Conservation (phyloP, 768 basidiomycete genomes). For the Strobilomyces confusus region DNA sequence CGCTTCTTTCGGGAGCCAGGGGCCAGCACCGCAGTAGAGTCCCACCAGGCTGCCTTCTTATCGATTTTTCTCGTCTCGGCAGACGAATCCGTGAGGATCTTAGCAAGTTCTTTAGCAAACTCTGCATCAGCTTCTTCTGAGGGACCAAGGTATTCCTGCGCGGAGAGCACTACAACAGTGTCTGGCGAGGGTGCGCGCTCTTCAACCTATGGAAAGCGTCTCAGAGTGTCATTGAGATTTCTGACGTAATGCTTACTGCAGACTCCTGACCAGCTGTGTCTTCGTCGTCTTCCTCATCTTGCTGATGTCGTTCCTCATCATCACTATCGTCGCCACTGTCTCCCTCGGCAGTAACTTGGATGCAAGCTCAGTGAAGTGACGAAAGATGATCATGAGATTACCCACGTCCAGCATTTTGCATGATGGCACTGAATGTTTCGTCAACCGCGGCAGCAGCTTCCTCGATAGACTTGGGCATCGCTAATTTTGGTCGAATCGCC, state of each 20-base stretch:
- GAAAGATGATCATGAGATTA: neutral
- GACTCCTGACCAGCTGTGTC: conserved; percentile 47
- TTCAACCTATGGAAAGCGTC: conserved; percentile 34
- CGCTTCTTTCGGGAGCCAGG: conserved; percentile 64
- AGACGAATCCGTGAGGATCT: conserved; percentile 87
- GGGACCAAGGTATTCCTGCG: conserved; percentile 73
- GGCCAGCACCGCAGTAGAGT: conserved; percentile 79
- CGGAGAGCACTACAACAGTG: conserved; percentile 65
- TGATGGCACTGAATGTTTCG: conserved; percentile 73
- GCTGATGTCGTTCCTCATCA: conserved; percentile 36
- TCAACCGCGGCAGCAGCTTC: conserved; percentile 89
- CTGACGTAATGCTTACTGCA: conserved; percentile 40
- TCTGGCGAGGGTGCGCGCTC: conserved; percentile 83
- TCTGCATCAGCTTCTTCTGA: conserved; percentile 89
- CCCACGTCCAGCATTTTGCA: conserved; percentile 57
- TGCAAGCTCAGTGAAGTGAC: conserved; percentile 14
- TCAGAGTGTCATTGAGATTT: neutral
- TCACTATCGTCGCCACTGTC: conserved; percentile 52
- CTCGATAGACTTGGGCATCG: conserved; percentile 67
- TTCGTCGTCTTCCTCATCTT: conserved; percentile 64
- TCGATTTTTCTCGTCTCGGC: conserved; percentile 82
- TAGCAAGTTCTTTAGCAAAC: conserved; percentile 93
- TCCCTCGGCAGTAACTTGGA: conserved; percentile 33
- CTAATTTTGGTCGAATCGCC: conserved; percentile 84
- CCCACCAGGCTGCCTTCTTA: conserved; percentile 88